Evolutionary conservation across 208 protist genomes (phyloP).

Genomic region (Crithidia fasciculata): DNA sequence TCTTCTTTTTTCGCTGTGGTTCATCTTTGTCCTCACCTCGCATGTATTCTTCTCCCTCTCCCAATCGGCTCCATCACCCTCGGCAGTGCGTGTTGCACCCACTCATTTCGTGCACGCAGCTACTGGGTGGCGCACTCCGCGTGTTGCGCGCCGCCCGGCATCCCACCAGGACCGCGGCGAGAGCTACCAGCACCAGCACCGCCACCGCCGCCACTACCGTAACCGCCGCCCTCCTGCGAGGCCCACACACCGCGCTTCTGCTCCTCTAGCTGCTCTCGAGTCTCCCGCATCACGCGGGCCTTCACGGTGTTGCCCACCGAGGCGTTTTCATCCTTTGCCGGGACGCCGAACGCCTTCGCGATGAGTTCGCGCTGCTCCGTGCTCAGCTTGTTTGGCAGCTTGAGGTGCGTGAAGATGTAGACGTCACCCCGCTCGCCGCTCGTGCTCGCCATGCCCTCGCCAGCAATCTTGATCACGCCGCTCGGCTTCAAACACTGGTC

Average conservation of each 20-base stretch:
- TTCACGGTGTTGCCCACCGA: slow-evolving; percentile 73
- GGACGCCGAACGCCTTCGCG: slow-evolving; percentile 71
- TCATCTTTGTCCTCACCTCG: background rate
- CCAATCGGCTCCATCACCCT: too few relatives aligned
- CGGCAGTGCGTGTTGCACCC: too few relatives aligned
- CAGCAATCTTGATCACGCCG: slow-evolving; percentile 78
- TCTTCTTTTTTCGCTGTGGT: background rate
- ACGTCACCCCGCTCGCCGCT: slow-evolving; percentile 80
- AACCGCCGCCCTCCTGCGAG: slow-evolving; percentile 48
- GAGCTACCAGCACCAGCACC: slow-evolving; percentile 14
- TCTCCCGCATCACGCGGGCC: slow-evolving; percentile 79
- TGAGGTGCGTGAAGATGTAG: slow-evolving; percentile 81
- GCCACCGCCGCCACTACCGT: slow-evolving; percentile 29
- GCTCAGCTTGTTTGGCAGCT: slow-evolving; percentile 82
- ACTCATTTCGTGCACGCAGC: background rate
- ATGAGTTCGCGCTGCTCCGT: slow-evolving; percentile 66
- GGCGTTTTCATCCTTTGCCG: slow-evolving; percentile 34
- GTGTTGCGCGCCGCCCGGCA: slow-evolving; percentile 41
- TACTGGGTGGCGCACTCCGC: slow-evolving; percentile 84
- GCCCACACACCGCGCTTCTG: slow-evolving; percentile 77
- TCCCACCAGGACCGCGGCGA: slow-evolving; percentile 21
- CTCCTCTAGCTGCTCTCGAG: slow-evolving; percentile 75
- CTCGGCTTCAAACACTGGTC: slow-evolving; percentile 75
- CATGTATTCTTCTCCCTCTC: background rate
- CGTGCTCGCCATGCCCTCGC: slow-evolving; percentile 86